Evolutionary conservation across 1,139 yeast species (phyloP), one percentile per base, ranked within the genome.

Genomic region (Candida sp.): DNA sequence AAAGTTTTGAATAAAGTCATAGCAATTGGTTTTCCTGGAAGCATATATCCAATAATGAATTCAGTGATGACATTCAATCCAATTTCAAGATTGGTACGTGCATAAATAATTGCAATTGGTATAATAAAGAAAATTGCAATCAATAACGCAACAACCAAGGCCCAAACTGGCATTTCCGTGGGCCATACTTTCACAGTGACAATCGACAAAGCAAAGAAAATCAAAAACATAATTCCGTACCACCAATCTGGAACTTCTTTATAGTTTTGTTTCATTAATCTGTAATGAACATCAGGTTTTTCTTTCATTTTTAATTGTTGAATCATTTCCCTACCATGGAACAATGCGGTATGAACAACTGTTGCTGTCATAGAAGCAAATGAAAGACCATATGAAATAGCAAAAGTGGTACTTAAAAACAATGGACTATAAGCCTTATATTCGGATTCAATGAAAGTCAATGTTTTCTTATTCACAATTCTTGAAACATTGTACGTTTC

Each of bases 221-320:
- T 49, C 22, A 70, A 48, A 56, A 82, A 77, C 5, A 79, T 69
- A 33, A 73, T 54, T 1, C 55, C 56, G 55, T 69, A 84, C 85
- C 87, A 80, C 87, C 87, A 82, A 48, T 75, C 81, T 30, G 90
- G 90, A 27, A 77, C 81, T 51, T 77, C 81, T 42, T 67, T 73
- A 61, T 83, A 84, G 45, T 49, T 46, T 36, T 65, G 62, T 47
- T 65, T 67, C 86, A 83, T 83, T 46, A 82, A 71, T 52, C 83
- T 73, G 67, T 73, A 74, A 58, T 82, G 89, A 22, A 84, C 79
- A 61, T 84, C 88, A 35, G 77, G 78, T 54, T 66, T 69, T 43
- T 70, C 70, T 39, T 69, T 68, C 52, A 66, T 61, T 49, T 63
- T 67, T 55, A 81, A 51, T 58, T 73, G 79, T 21, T 64, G 59